Evolutionary conservation across 2,329 filamentous ascomycete species (phyloP), one percentile per base, ranked within the genome.

Genomic region (Madurella fahalii): DNA sequence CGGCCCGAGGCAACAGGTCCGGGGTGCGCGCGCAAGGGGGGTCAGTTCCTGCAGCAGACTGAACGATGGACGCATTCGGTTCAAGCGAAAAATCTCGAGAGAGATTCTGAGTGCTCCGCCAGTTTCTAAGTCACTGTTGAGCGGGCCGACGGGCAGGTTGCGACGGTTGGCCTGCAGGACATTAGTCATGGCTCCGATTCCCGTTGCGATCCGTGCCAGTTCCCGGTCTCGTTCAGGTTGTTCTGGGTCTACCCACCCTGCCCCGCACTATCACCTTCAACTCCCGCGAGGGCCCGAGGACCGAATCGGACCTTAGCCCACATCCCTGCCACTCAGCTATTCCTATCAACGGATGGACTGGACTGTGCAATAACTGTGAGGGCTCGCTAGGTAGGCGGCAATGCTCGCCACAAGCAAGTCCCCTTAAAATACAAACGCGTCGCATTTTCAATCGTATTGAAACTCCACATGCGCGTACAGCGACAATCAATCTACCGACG

Each of bases 151-250:
- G 3, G 45, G 18, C 40, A 17, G 30, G 40, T 44, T 46, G 18
- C 40, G 20, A 54, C 40, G 44, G 48, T 53, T 53, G 31, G 31
- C 30, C 47, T 30, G 40, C 53, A n/a, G n/a, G n/a, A n/a, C n/a
- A 56, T 60, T 60, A 58, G 58, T 60, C 58, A 58, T 54, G 50
- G 25, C 11, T 39, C 50, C 42, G 43, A 43, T 40, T 51, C 47
- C 48, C 25, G 44, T 39, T 41, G 47, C 47, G 48, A 39, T 40
- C 20, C 25, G 25, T 18, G 39, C 31, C 39, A n/a, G n/a, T n/a
- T n/a, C n/a, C n/a, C n/a, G n/a, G n/a, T n/a, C n/a, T n/a, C n/a
- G n/a, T n/a, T n/a, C n/a, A n/a, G n/a, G n/a, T n/a, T n/a, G n/a
- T n/a, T n/a, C n/a, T n/a, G n/a, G n/a, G n/a, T n/a, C n/a, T n/a